phyloP scores from a whole-genome alignment of 805 yeast species.

The Sugiyamaella boreocaroliniensis region DNA sequence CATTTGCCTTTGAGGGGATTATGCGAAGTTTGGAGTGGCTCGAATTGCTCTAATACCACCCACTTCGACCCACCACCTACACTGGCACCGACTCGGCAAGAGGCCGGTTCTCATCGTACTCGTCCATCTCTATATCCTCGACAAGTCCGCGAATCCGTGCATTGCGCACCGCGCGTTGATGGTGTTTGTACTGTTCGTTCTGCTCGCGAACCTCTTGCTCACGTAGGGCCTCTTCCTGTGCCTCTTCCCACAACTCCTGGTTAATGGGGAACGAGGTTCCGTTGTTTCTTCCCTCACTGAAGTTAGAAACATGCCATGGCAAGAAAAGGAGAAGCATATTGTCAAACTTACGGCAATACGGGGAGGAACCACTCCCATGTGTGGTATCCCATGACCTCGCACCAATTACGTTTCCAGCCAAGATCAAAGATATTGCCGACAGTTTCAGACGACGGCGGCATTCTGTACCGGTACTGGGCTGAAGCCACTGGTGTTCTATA shows the following conservation, averaged over 20 bases:
- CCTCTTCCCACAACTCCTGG: slow-evolving; percentile 22
- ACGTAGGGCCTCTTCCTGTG: slow-evolving; percentile 30
- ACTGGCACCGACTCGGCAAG: background rate
- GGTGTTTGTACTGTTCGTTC: slow-evolving; percentile 7
- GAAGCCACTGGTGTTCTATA: slow-evolving; percentile 33
- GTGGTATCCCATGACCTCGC: slow-evolving; percentile 61
- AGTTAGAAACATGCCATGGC: background rate
- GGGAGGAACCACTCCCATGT: slow-evolving; percentile 74
- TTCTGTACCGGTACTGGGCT: slow-evolving; percentile 33
- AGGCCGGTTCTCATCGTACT: background rate
- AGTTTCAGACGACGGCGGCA: slow-evolving; percentile 38
- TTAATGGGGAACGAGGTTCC: slow-evolving; percentile 32
- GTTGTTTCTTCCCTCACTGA: slow-evolving; percentile 28
- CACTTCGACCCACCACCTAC: background rate
- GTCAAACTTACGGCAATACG: slow-evolving; percentile 22
- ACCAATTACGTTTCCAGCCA: slow-evolving; percentile 59
- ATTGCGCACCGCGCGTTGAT: background rate
- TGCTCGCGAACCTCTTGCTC: slow-evolving; percentile 19
- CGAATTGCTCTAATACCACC: too few relatives aligned
- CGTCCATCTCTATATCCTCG: background rate
- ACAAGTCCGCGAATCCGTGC: background rate
- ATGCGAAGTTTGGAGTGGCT: too few relatives aligned
- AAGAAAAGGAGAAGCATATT: slow-evolving; percentile 8
- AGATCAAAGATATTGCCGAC: slow-evolving; percentile 70
- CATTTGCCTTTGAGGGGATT: background rate